Percentiles rank a stretch among this genome's conserved stretches.
Evolutionary conservation across 257 asterid genomes (phyloP).

Genomic region (Hygrophila difformis): DNA sequence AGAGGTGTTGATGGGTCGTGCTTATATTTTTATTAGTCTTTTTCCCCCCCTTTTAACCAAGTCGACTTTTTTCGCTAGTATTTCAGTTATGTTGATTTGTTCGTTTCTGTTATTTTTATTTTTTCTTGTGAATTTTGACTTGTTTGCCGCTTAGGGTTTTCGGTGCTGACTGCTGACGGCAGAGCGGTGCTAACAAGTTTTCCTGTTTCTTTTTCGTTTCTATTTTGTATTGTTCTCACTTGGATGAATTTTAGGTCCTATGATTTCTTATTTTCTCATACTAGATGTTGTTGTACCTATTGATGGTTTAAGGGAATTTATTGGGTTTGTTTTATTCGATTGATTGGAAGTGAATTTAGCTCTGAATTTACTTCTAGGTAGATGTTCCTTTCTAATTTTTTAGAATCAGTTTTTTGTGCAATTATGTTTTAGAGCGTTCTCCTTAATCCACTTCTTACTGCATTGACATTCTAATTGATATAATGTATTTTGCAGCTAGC

Average conservation of each 20-base stretch:
- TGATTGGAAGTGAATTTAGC: too few relatives aligned
- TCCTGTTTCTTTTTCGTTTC: background rate
- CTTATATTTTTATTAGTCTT: background rate
- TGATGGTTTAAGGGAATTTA: too few relatives aligned
- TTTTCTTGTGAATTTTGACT: slow-evolving; percentile 10
- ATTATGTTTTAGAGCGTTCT: slow-evolving; percentile 10
- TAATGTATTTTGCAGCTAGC: background rate
- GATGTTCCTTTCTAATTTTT: slow-evolving; percentile 1
- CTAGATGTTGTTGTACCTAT: too few relatives aligned
- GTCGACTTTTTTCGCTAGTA: slow-evolving; percentile 13
- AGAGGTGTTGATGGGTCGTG: slow-evolving; percentile 14
- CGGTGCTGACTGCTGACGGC: slow-evolving; percentile 9
- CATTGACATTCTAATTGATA: slow-evolving; percentile 1
- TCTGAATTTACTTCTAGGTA: background rate
- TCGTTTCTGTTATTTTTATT: background rate
- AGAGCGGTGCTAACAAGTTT: slow-evolving; percentile 1
- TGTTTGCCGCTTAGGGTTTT: slow-evolving; percentile 21
- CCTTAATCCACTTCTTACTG: slow-evolving; percentile 9
- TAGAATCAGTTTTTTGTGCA: slow-evolving; percentile 1
- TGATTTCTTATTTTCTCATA: too few relatives aligned
- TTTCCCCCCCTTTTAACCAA: too few relatives aligned
- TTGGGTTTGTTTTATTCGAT: too few relatives aligned
- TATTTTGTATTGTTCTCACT: background rate
- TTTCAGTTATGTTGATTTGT: slow-evolving; percentile 19
- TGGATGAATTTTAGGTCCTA: background rate